Conservation (phyloP, 441 rosid genomes). For the Corymbia citriodora region DNA sequence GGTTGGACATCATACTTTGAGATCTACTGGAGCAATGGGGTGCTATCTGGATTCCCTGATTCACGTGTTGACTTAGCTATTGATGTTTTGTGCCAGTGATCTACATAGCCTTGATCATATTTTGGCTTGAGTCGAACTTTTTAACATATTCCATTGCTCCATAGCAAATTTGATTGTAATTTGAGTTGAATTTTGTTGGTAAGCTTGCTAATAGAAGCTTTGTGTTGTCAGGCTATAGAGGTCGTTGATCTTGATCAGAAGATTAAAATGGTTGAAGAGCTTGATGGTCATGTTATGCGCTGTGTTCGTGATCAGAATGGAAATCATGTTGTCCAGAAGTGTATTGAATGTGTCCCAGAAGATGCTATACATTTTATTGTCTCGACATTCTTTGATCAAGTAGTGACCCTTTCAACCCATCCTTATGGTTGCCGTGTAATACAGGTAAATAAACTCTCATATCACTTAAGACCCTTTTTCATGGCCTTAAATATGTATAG, state of each 20-base stretch:
- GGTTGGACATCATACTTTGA: not conserved
- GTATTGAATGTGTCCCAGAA: conserved; percentile 86
- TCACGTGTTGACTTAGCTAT: not conserved
- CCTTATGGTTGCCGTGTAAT: conserved; percentile 93
- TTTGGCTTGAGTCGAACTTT: not conserved
- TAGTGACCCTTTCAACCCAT: conserved; percentile 72
- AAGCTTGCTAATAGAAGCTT: not conserved
- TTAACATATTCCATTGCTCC: not conserved
- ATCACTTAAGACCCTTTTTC: not conserved
- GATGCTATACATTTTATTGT: conserved; percentile 64
- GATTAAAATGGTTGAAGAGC: conserved; percentile 80
- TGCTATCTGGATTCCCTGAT: not conserved
- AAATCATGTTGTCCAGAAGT: conserved; percentile 84
- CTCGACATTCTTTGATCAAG: conserved; percentile 68
- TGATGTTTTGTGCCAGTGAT: not conserved
- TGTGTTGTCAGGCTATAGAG: conserved; percentile 60
- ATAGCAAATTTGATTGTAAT: not conserved
- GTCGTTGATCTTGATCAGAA: conserved; percentile 89
- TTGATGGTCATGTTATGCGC: conserved; percentile 75
- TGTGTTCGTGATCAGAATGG: conserved; percentile 96
- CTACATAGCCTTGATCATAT: not conserved
- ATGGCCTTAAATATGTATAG: not conserved
- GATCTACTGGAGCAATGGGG: not conserved
- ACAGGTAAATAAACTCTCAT: conserved; percentile 41
- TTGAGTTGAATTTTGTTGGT: not conserved